These are phyloP conservation scores for Vanrija pseudolonga DNA, from an alignment of 1,284 basidiomycete species.

Conservation along the genomic window DNA sequence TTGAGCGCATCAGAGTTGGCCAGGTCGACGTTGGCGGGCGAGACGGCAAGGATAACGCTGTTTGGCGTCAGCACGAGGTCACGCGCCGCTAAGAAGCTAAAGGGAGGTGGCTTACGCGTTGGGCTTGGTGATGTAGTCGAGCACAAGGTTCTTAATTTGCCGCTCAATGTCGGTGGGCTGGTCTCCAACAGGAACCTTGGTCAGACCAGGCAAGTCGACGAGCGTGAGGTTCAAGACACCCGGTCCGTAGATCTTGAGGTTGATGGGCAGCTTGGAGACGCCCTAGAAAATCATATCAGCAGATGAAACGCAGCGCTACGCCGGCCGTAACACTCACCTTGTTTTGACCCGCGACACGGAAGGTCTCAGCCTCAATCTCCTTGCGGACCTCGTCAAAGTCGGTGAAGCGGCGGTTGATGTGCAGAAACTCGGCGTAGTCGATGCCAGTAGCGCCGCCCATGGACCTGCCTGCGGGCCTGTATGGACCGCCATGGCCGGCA, in stretches of 20 bases:
- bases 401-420: conserved; percentile 92
- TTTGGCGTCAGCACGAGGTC: not conserved
- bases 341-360: conserved; percentile 95
- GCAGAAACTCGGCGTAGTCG: conserved; percentile 96
- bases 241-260: conserved; percentile 89
- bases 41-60: conserved; percentile 94
- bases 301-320: not conserved
- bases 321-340: conserved; percentile 53
- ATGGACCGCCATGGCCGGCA: conserved; percentile 18
- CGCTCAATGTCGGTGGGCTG: conserved; percentile 84
- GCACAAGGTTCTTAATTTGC: conserved; percentile 88
- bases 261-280: conserved; percentile 91
- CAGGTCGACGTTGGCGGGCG: conserved; percentile 94
- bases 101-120: conserved; percentile 67
- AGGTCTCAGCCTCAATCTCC: conserved; percentile 98
- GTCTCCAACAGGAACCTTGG: conserved; percentile 77
- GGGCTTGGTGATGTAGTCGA: conserved; percentile 94
- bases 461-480: conserved; percentile 13
- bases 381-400: conserved; percentile 90
- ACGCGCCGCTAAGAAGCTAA: not conserved
- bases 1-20: conserved; percentile 98
- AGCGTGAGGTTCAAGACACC: conserved; percentile 92
- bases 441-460: conserved; percentile 50
- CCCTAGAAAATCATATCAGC: conserved; percentile 52
- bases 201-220: conserved; percentile 92